These are phyloP conservation scores for Phylloporus scabripes DNA, from an alignment of 768 basidiomycete species.

Conservation along the genomic window DNA sequence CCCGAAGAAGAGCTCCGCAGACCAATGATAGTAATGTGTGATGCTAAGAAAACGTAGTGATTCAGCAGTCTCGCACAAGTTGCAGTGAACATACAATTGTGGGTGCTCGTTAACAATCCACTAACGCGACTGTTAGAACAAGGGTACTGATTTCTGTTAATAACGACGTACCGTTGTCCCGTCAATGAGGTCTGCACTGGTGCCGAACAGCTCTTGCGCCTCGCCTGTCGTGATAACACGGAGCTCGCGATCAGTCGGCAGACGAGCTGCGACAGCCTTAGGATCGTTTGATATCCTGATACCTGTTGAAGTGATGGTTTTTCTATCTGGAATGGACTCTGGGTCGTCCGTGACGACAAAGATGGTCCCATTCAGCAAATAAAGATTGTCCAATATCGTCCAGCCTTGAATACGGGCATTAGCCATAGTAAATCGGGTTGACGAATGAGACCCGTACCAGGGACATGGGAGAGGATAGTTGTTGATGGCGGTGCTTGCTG, in stretches of 20 bases:
- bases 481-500: conserved; percentile 46
- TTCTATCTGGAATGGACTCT: conserved; percentile 55
- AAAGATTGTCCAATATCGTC: conserved; percentile 85
- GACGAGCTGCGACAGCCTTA: conserved; percentile 49
- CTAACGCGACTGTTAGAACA: conserved; percentile 30
- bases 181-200: conserved; percentile 65
- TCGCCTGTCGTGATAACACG: conserved; percentile 63
- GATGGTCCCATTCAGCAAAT: conserved; percentile 73
- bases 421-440: background rate
- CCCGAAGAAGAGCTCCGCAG: conserved; percentile 87
- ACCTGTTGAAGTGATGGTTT: conserved; percentile 68
- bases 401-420: conserved; percentile 50
- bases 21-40: conserved; percentile 92
- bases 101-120: conserved; percentile 80
- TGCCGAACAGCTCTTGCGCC: conserved; percentile 66
- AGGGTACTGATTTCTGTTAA: background rate
- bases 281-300: conserved; percentile 52
- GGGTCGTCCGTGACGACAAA: conserved; percentile 79
- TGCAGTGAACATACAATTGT: conserved; percentile 63
- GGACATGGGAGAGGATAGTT: conserved; percentile 65
- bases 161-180: conserved; percentile 55
- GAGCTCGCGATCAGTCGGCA: conserved; percentile 78
- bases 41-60: conserved; percentile 41
- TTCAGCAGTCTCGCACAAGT: background rate
- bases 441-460: conserved; percentile 41